Conservation (phyloP, 2,329 filamentous ascomycete genomes). For the Botryosphaeria dothidea region DNA sequence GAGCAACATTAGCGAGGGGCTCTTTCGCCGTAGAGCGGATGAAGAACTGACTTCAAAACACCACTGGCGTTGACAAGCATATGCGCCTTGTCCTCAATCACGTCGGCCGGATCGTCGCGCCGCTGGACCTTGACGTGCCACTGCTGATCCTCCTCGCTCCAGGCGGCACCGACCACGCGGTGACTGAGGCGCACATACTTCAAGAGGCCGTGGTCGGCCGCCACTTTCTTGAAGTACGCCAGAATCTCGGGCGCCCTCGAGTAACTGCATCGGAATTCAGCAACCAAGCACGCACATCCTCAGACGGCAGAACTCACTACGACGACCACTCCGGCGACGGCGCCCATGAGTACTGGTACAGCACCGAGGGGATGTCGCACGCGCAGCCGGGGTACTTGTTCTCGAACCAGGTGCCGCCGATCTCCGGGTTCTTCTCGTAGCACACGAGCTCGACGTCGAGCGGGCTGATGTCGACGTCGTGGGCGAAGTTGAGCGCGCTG, state of each 20-base stretch:
- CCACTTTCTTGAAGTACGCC: neutral
- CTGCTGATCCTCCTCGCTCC: conserved; percentile 43
- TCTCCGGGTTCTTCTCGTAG: conserved; percentile 49
- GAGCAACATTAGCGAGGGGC: neutral
- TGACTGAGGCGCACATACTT: neutral
- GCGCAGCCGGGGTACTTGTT: conserved; percentile 45
- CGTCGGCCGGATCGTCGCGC: conserved; percentile 28
- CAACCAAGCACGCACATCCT: neutral
- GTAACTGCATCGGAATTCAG: conserved; percentile 27
- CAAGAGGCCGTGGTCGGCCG: neutral
- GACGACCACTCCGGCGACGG: neutral
- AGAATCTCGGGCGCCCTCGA: neutral
- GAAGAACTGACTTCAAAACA: conserved; percentile 35
- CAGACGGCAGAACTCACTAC: neutral
- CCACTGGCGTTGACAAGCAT: conserved; percentile 48
- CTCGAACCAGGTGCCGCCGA: conserved; percentile 49
- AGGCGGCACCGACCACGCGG: conserved; percentile 24
- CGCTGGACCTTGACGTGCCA: conserved; percentile 41
- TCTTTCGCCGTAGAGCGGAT: no score
- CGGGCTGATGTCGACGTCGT: no score
- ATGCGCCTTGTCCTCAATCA: conserved; percentile 38
- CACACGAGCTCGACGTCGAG: conserved; percentile 51
- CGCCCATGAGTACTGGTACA: neutral
- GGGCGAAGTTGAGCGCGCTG: no score
- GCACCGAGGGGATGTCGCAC: conserved; percentile 39